phyloP scores from a whole-genome alignment of 345 rosid species.

The Heritiera fomes region DNA sequence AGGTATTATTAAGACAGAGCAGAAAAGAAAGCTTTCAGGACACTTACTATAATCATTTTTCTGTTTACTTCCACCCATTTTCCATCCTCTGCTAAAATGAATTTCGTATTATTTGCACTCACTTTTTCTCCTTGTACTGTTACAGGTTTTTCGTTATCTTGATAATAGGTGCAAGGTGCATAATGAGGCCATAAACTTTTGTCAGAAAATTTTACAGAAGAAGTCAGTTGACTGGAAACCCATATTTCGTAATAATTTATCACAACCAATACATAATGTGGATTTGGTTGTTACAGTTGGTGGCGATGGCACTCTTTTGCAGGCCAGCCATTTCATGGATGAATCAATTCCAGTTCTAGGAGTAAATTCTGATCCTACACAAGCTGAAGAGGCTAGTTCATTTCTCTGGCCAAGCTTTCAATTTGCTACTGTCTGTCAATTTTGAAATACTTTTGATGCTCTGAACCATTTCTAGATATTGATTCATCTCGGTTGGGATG shows the following conservation, averaged over 20 bases:
- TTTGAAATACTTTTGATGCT: slow-evolving; percentile 1
- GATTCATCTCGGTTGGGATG: not conserved
- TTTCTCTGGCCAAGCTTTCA: not conserved
- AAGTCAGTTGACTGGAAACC: slow-evolving; percentile 72
- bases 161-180: slow-evolving; percentile 75
- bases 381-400: slow-evolving; percentile 63
- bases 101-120: not conserved
- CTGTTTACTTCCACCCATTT: not conserved
- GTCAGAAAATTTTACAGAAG: slow-evolving; percentile 63
- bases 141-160: slow-evolving; percentile 56
- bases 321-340: slow-evolving; percentile 86
- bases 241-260: slow-evolving; percentile 52
- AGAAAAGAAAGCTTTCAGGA: not conserved
- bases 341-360: slow-evolving; percentile 76
- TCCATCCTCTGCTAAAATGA: not conserved
- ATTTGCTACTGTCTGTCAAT: not conserved
- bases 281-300: slow-evolving; percentile 91
- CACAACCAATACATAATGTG: slow-evolving; percentile 52
- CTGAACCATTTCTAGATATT: not conserved
- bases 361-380: slow-evolving; percentile 92
- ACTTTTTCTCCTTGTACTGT: slow-evolving; percentile 11
- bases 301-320: slow-evolving; percentile 95
- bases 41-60: not conserved
- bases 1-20: not conserved
- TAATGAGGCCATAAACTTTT: slow-evolving; percentile 59